phyloP scores from a whole-genome alignment of 140 eudicot genomes.

The Artemisia princeps region DNA sequence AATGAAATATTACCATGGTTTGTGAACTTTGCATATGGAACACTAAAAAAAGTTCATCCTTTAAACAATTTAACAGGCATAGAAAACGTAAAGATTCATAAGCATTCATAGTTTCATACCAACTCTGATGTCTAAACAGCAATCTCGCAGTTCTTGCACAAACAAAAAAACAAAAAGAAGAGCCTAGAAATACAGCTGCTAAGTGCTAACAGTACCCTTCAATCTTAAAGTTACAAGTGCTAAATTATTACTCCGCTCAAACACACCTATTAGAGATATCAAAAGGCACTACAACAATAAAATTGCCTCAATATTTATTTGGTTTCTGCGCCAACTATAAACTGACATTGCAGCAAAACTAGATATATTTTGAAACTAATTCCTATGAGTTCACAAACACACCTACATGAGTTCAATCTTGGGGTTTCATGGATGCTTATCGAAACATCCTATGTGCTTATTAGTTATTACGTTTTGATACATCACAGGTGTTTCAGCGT shows the following conservation, averaged over 20 bases:
- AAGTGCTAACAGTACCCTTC: too few species aligned
- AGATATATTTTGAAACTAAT: background rate
- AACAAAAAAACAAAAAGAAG: background rate
- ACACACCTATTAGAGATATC: background rate
- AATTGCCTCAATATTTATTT: background rate
- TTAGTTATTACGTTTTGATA: too few species aligned
- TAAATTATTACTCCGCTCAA: too few species aligned
- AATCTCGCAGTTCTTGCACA: constrained; percentile 8
- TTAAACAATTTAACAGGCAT: background rate
- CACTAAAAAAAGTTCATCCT: background rate
- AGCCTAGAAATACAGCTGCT: background rate
- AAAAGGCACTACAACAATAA: constrained; percentile 9
- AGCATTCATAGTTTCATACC: background rate
- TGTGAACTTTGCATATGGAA: constrained; percentile 5
- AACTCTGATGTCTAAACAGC: background rate
- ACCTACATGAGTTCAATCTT: too few species aligned
- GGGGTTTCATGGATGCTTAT: too few species aligned
- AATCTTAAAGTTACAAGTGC: too few species aligned
- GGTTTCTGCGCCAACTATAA: background rate
- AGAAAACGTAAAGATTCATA: background rate
- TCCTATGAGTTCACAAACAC: too few species aligned
- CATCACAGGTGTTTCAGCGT: too few species aligned
- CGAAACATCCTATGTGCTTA: too few species aligned
- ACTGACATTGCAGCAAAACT: background rate
- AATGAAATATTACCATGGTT: too few species aligned